Base-by-base conservation (phyloP, 345 rosid genomes). In the Atalantia buxifolia region DNA sequence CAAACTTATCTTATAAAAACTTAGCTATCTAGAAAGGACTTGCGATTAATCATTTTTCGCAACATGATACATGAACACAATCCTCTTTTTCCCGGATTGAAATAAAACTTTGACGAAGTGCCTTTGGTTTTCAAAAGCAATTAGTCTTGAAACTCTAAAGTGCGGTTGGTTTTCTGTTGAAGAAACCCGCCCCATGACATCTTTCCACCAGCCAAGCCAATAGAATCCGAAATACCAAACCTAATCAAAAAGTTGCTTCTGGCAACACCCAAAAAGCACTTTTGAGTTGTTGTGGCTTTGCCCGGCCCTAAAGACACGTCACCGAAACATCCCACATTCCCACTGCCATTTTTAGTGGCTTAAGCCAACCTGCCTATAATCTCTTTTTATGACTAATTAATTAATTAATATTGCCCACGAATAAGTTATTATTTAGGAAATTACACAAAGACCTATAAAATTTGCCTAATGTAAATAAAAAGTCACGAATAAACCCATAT, bases 361-460 rank as follows among this genome's bases (percentile, higher is more conserved):
- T 31, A 78, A 69, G 84, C 84, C 84, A 81, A 83, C 75, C 66
- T 59, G 67, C 73, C 72, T 70, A 65, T 65, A 66, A 76, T 76
- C 78, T 30, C 78, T 14, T 65, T 19, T 7, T 6, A 16, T 2
- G 71, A 66, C 72, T 66, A 65, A 50, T 22, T 76, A 66, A 28
- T 31, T 65, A 40, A 21, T 27, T 25, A 21, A 45, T 45, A 12
- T 45, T 21, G 3, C 22, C 42, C 30, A 40, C 38, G 5, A 14
- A 42, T 25, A 24, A 8, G 22, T 53, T 18, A 71, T 28, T 16
- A 13, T 45, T 45, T 1, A 45, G 18, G 50, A 13, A 45, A 13
- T 45, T 3, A 12, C 50, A 45, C 18, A 3, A 3, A 13, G 50
- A 45, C 50, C 50, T 45, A 18, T 45, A 13, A 45, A 13, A 45